A percentile compares a stretch with the other conserved stretches of the same genome.
These are phyloP conservation scores for Bolboschoenoplectus hybrid DNA, from an alignment of 202 grass and related monocot species.

Conservation along the genomic window DNA sequence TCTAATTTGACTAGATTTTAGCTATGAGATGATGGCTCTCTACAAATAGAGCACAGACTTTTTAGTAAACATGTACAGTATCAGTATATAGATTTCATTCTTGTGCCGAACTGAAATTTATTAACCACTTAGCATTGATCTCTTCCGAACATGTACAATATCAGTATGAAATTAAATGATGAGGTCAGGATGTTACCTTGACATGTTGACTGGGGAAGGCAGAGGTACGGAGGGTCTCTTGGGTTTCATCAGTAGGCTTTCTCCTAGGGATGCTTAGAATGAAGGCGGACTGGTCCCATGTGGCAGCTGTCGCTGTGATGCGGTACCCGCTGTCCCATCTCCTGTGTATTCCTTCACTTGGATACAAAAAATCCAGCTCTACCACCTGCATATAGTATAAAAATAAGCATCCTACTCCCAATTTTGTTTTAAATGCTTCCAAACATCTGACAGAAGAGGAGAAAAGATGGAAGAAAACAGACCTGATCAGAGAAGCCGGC, in stretches of 20 bases:
- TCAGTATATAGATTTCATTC: background rate
- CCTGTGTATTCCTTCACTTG: slow-evolving; percentile 91
- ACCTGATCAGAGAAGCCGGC: slow-evolving; percentile 91
- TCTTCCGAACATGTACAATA: background rate
- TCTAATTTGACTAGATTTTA: background rate
- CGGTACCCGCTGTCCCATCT: slow-evolving; percentile 91
- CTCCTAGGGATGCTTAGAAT: slow-evolving; percentile 80
- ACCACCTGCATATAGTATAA: slow-evolving; percentile 57
- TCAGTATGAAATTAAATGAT: slow-evolving; percentile 9
- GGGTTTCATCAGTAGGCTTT: slow-evolving; percentile 90
- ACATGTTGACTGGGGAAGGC: slow-evolving; percentile 97
- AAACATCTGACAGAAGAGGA: background rate
- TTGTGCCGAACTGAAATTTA: background rate
- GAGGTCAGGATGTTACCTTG: slow-evolving; percentile 52
- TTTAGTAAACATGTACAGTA: too few species aligned
- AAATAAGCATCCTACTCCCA: slow-evolving; percentile 22
- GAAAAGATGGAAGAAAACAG: slow-evolving; percentile 17
- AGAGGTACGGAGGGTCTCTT: slow-evolving; percentile 93
- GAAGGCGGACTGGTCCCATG: slow-evolving; percentile 83
- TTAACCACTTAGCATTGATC: background rate
- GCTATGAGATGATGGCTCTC: background rate
- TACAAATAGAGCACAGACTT: background rate
- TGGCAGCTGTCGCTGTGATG: slow-evolving; percentile 91
- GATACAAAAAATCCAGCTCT: slow-evolving; percentile 97
- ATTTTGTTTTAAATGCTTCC: slow-evolving; percentile 14